phyloP scores from a whole-genome alignment of 129 eudicot genomes.

The Chrysanthemum makinoi region DNA sequence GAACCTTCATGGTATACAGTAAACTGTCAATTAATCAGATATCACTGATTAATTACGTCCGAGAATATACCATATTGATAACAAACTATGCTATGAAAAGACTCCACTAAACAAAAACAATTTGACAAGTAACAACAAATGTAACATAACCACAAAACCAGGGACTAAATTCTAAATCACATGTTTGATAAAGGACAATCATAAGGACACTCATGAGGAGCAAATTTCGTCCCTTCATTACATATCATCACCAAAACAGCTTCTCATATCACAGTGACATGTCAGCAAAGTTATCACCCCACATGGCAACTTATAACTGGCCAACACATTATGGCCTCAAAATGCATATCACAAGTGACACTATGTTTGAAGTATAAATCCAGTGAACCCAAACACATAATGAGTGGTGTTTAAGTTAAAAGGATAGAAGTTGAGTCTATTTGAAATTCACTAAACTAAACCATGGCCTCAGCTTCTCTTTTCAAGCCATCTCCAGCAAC shows the following conservation, averaged over 20 bases:
- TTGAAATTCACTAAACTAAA: conserved; percentile 2
- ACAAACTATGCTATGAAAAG: not conserved
- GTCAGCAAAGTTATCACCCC: conserved; percentile 68
- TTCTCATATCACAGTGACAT: conserved; percentile 23
- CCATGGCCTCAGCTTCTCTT: conserved; percentile 74
- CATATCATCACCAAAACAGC: conserved; percentile 26
- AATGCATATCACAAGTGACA: conserved; percentile 42
- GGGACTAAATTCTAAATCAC: conserved; percentile 24
- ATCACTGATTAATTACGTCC: not conserved
- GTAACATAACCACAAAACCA: conserved; percentile 16
- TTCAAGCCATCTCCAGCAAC: conserved; percentile 65
- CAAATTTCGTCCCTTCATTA: conserved; percentile 30
- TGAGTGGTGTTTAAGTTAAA: conserved; percentile 38
- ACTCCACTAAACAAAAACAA: not conserved
- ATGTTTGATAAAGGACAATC: conserved; percentile 26
- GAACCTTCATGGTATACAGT: not conserved
- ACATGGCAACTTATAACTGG: conserved; percentile 48
- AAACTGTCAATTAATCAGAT: not conserved
- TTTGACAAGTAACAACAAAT: conserved; percentile 1
- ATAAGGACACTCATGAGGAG: not conserved
- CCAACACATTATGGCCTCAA: conserved; percentile 53
- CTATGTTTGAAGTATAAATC: conserved; percentile 30
- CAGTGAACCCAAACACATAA: conserved; percentile 30
- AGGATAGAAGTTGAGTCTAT: conserved; percentile 26
- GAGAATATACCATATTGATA: not conserved